Base-by-base conservation (phyloP, 441 rosid genomes). In the Pelargonium cotyledonis region DNA sequence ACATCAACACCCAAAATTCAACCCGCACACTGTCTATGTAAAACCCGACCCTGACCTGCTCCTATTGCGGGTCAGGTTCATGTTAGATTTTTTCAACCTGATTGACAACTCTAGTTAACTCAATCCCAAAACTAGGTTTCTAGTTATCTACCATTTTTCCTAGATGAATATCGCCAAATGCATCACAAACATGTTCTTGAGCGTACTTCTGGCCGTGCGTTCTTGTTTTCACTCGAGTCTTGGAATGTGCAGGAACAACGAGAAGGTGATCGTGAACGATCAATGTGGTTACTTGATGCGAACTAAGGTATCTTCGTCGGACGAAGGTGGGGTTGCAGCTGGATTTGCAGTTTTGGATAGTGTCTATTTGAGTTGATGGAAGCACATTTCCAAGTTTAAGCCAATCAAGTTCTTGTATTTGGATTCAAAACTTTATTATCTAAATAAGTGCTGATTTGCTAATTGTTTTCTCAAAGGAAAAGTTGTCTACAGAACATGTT, bases 241-340 rank as follows among this genome's bases (percentile, higher is more conserved):
- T 76, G 79, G 18, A 65, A n/a, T 78, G 46, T 80, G 75, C 86
- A 92, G 99, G 91, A 90, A 75, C 84, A 85, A 92, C 70, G 97
- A 92, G 47, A 86, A 71, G 71, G 90, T 95, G 53, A 82, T 95
- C 14, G 43, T 90, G 51, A 95, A 95, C 40, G 94, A 86, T 55
- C 85, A 88, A 69, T 74, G 92, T 41, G 98, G 99, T 64, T 95
- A 92, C 73, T 81, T 95, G 80, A 82, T 89, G 98, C 82, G 97
- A 47, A 92, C 98, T 5, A 95, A 90, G 77, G 82, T 85, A n/a
- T 83, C 97, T 1, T 90, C 99, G n/a, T 88, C 98, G 55, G 78
- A 90, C 69, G 99, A 95, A 90, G 99, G 98, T 10, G 99, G 99
- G 41, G 97, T 95, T 31, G 96, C 88, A 0, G 91, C 97, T 68